phyloP scores from a whole-genome alignment of 1,284 basidiomycete species.

The Ceratobasidium sp. region DNA sequence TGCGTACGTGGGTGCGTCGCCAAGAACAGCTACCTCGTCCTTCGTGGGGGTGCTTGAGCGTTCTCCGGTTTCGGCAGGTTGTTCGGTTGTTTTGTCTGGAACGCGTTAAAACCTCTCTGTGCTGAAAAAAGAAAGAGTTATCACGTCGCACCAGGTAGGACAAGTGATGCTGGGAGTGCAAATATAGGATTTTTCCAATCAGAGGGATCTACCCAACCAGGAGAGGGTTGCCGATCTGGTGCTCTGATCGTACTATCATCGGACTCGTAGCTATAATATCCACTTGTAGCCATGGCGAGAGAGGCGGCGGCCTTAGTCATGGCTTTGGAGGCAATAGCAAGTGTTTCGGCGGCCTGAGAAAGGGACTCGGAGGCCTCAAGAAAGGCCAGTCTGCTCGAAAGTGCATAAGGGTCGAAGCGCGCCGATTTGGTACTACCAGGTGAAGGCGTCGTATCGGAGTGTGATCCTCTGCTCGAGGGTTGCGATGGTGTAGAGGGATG shows the following conservation, averaged over 20 bases:
- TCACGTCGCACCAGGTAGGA: neutral
- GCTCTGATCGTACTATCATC: neutral
- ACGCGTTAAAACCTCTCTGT: too few relatives aligned
- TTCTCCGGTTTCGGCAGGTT: too few relatives aligned
- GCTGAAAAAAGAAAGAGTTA: too few relatives aligned
- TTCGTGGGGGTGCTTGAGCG: too few relatives aligned
- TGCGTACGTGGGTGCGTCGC: too few relatives aligned
- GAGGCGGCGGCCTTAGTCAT: conserved; percentile 22
- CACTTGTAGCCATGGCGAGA: conserved; percentile 10
- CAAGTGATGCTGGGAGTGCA: neutral
- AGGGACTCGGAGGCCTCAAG: conserved; percentile 11
- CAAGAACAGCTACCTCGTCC: too few relatives aligned
- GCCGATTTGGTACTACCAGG: neutral
- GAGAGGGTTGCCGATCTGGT: neutral
- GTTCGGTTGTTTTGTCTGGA: too few relatives aligned
- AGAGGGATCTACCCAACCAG: neutral
- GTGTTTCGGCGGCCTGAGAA: neutral
- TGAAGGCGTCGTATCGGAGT: conserved; percentile 28
- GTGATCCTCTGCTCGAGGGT: neutral
- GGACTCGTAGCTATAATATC: neutral
- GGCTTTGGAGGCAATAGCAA: neutral
- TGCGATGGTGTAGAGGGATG: neutral
- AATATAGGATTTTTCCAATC: conserved; percentile 2
- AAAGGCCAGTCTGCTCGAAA: neutral
- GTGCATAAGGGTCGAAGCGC: neutral